Conservation (phyloP, 805 yeast species). For the Ogataea paradorogensis region DNA sequence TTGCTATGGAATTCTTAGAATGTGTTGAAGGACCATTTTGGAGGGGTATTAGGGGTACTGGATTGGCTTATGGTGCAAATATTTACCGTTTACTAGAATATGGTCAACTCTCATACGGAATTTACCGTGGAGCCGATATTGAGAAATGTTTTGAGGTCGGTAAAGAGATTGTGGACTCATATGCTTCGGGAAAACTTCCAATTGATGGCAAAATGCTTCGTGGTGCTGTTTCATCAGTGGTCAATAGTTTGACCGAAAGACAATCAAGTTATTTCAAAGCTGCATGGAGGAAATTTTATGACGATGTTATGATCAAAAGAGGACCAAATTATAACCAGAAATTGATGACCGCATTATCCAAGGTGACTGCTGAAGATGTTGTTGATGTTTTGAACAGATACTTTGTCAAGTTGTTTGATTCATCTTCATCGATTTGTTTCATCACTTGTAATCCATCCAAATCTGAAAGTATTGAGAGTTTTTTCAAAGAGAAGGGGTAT, state of each 20-base stretch:
- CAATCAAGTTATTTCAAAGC: slow-evolving; percentile 67
- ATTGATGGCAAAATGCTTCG: slow-evolving; percentile 61
- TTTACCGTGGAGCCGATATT: slow-evolving; percentile 85
- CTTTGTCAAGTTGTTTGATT: slow-evolving; percentile 61
- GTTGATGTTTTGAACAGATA: slow-evolving; percentile 51
- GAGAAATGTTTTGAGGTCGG: slow-evolving; percentile 59
- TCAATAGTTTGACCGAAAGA: slow-evolving; percentile 63
- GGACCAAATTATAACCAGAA: slow-evolving; percentile 61
- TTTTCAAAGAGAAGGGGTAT: slow-evolving; percentile 55
- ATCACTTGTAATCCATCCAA: slow-evolving; percentile 73
- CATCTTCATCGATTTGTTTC: slow-evolving; percentile 56
- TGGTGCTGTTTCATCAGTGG: slow-evolving; percentile 75
- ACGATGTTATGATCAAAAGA: slow-evolving; percentile 62
- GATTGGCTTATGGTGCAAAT: slow-evolving; percentile 86
- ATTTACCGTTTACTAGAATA: slow-evolving; percentile 58
- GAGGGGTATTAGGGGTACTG: slow-evolving; percentile 94
- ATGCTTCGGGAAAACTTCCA: slow-evolving; percentile 48
- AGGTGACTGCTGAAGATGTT: slow-evolving; percentile 53
- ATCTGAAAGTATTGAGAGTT: slow-evolving; percentile 42
- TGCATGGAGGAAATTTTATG: slow-evolving; percentile 62
- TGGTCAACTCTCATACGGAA: slow-evolving; percentile 61
- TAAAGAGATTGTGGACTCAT: slow-evolving; percentile 58
- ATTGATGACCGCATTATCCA: slow-evolving; percentile 52
- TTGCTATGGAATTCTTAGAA: slow-evolving; percentile 73
- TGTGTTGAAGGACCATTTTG: slow-evolving; percentile 96